A percentile compares a stretch with the other conserved stretches of the same genome.
These are phyloP conservation scores for Ceratorhiza oryzae-sativae DNA, from an alignment of 1,284 basidiomycete species.

Conservation along the genomic window DNA sequence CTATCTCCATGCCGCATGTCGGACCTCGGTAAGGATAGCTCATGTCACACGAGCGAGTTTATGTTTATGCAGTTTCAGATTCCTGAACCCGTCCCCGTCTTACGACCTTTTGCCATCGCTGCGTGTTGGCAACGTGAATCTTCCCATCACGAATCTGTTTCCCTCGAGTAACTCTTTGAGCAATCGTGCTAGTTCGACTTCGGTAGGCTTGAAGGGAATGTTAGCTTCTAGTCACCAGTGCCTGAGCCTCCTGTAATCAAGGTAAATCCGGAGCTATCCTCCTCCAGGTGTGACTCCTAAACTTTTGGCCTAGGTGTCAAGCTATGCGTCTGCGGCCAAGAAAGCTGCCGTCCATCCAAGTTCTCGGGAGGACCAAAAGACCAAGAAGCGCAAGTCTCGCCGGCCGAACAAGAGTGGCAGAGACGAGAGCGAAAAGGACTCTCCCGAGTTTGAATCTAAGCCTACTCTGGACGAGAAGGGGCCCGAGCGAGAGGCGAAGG, in stretches of 20 bases:
- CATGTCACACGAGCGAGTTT: not conserved
- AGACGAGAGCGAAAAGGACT: not conserved
- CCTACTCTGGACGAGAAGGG: not conserved
- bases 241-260: conserved; percentile 36
- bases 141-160: conserved; percentile 9
- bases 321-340: conserved; percentile 24
- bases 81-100: not conserved
- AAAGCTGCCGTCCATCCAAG: not conserved
- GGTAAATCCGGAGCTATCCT: not conserved
- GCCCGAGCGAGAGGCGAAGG: not conserved
- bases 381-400: conserved; percentile 28
- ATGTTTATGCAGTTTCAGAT: not conserved
- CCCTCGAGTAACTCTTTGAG: not conserved
- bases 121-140: conserved; percentile 24
- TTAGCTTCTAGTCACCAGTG: not conserved
- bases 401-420: conserved; percentile 4
- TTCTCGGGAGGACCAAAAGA: not conserved
- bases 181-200: not conserved
- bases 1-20: conserved; percentile 35
- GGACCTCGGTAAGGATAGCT: conserved; percentile 1
- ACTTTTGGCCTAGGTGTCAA: conserved; percentile 1
- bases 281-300: not conserved
- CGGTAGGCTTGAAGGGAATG: not conserved
- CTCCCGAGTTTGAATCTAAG: not conserved
- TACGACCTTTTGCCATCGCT: conserved; percentile 14